Evolutionary conservation across 345 rosid species (phyloP).

Genomic region (Sisymbrium irio): DNA sequence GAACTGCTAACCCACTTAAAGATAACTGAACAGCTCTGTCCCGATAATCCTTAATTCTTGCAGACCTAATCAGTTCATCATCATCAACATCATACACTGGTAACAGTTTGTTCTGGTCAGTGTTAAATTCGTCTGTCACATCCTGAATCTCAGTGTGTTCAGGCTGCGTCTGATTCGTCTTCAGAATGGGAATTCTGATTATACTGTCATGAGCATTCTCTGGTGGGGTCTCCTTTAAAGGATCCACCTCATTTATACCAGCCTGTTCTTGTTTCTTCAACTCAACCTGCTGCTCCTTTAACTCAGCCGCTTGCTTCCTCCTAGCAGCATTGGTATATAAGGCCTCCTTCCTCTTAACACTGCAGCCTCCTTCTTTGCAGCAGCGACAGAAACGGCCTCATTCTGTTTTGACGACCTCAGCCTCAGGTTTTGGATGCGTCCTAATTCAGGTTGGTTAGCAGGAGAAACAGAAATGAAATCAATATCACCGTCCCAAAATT

Average conservation of each 20-base stretch:
- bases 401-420: background rate
- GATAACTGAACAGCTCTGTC: background rate
- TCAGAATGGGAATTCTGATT: background rate
- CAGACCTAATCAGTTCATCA: background rate
- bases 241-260: too few species aligned
- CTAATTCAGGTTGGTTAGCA: background rate
- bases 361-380: background rate
- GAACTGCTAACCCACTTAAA: background rate
- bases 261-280: too few species aligned
- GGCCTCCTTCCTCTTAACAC: background rate
- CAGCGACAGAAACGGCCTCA: too few species aligned
- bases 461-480: background rate
- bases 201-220: background rate
- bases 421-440: too few species aligned
- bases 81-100: background rate
- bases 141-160: background rate
- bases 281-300: background rate
- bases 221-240: background rate
- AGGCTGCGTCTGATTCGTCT: too few species aligned
- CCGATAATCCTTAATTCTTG: background rate
- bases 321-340: too few species aligned
- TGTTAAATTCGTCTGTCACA: background rate
- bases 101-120: background rate
- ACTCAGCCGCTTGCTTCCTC: background rate
- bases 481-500: background rate